Conservation (phyloP, 202 grass and related monocot genomes). For the Carex sylvatica region DNA sequence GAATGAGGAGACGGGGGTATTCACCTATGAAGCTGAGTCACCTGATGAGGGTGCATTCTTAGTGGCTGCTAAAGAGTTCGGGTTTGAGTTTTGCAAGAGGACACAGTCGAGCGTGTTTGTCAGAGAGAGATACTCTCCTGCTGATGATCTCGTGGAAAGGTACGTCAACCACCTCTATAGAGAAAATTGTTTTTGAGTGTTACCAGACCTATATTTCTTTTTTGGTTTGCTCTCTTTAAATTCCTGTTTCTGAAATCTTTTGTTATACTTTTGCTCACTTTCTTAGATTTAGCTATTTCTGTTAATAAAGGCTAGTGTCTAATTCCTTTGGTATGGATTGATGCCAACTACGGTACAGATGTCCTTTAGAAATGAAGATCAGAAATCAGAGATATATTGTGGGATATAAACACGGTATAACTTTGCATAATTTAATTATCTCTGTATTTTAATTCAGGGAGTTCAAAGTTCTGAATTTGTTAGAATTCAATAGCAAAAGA, state of each 20-base stretch:
- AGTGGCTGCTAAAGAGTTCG: conserved; percentile 92
- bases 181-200: conserved; percentile 4
- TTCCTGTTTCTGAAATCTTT: neutral
- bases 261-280: neutral
- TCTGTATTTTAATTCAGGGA: conserved; percentile 45
- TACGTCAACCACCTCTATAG: conserved; percentile 26
- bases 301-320: neutral
- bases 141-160: conserved; percentile 62
- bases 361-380: conserved; percentile 3
- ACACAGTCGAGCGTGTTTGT: conserved; percentile 75
- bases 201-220: neutral
- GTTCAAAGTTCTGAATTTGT: conserved; percentile 96
- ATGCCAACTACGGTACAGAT: neutral
- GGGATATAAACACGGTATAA: neutral
- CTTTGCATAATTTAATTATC: neutral
- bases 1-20: conserved; percentile 67
- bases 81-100: conserved; percentile 94
- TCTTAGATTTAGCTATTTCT: neutral
- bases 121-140: conserved; percentile 63
- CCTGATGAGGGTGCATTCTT: conserved; percentile 94
- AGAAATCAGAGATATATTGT: neutral
- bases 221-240: neutral
- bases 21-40: conserved; percentile 93
- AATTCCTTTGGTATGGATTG: neutral
- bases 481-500: conserved; percentile 99